Conservation (phyloP, 306 rosid genomes). For the Bauhinia variegata region DNA sequence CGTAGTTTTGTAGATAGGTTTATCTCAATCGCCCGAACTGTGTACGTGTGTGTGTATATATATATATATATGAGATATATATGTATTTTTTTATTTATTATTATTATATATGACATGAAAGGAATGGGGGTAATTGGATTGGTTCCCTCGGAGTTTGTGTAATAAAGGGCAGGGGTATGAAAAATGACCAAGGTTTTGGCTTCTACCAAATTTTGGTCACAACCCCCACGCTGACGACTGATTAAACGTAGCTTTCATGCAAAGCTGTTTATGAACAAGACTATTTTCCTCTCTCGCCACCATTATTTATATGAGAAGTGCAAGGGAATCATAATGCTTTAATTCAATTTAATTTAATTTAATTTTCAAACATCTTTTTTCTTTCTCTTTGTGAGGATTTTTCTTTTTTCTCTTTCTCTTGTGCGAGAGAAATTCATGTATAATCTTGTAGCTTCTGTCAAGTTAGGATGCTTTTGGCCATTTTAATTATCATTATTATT, state of each 20-base stretch:
- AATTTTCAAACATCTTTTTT: neutral
- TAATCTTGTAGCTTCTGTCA: too few relatives aligned
- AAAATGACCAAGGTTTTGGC: conserved; percentile 3
- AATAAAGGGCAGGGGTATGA: conserved; percentile 20
- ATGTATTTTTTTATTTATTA: too few relatives aligned
- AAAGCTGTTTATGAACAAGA: conserved; percentile 27
- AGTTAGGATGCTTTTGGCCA: too few relatives aligned
- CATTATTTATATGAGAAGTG: conserved; percentile 2
- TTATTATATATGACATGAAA: too few relatives aligned
- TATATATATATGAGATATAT: too few relatives aligned
- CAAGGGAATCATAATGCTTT: conserved; percentile 9
- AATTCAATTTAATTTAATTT: too few relatives aligned
- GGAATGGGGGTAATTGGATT: too few relatives aligned
- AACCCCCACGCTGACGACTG: too few relatives aligned
- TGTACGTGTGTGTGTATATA: too few relatives aligned
- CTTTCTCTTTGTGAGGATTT: neutral
- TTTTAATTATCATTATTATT: too few relatives aligned
- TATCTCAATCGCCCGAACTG: neutral
- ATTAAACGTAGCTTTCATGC: conserved; percentile 46
- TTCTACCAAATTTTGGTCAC: conserved; percentile 22
- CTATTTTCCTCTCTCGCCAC: neutral
- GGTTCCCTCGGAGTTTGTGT: conserved; percentile 20
- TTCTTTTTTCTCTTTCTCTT: neutral
- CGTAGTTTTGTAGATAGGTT: conserved; percentile 3
- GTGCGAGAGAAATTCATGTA: too few relatives aligned